A percentile compares a stretch with the other conserved stretches of the same genome.
Evolutionary conservation across 805 yeast species (phyloP).

Genomic region (Brettanomyces sp.): DNA sequence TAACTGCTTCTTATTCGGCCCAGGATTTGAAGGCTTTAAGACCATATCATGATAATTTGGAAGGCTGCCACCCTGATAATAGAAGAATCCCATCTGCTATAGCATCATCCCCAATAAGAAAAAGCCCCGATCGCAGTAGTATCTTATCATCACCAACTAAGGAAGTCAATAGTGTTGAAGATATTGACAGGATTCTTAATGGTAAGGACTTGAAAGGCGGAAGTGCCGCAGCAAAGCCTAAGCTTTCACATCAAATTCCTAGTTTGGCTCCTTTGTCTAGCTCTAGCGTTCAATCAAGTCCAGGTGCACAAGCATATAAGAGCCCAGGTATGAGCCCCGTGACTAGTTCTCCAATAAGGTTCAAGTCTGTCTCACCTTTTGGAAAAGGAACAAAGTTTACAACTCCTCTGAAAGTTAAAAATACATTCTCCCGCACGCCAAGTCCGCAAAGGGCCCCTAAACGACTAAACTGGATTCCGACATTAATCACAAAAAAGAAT

Average conservation of each 20-base stretch:
- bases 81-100: neutral
- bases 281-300: neutral
- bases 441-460: conserved; percentile 20
- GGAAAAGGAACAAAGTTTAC: conserved; percentile 5
- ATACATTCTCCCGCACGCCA: conserved; percentile 19
- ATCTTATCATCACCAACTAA: conserved; percentile 1
- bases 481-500: conserved; percentile 23
- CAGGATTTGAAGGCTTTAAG: conserved; percentile 30
- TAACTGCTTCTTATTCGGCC: conserved; percentile 26
- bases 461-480: conserved; percentile 26
- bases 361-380: conserved; percentile 1
- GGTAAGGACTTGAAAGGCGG: neutral
- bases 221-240: neutral
- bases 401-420: conserved; percentile 22
- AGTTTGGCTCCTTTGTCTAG: neutral
- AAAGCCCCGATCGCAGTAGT: neutral
- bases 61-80: conserved; percentile 3
- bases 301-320: neutral
- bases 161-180: conserved; percentile 2
- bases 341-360: conserved; percentile 5
- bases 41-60: conserved; percentile 7
- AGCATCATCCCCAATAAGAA: neutral
- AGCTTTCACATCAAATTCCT: neutral
- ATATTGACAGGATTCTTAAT: neutral
- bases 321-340: neutral